Evolutionary conservation across 352 stramenopile species (phyloP).

Genomic region (Phytopythium delawarense): DNA sequence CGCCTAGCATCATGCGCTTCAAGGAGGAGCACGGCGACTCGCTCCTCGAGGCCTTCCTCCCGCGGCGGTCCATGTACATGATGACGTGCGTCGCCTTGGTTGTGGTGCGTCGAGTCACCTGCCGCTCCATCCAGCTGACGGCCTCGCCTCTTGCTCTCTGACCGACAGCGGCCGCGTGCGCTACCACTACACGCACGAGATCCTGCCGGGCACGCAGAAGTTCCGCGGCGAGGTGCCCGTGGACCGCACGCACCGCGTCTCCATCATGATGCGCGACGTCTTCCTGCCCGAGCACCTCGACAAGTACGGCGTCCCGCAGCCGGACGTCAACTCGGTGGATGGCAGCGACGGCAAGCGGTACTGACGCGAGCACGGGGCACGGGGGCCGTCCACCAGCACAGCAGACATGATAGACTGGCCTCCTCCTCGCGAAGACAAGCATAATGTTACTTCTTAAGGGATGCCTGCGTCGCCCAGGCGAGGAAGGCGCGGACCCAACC

Average conservation of each 20-base stretch:
- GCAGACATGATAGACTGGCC: too few species aligned
- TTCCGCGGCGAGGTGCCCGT: slow-evolving; percentile 54
- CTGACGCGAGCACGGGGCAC: background rate
- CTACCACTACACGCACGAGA: slow-evolving; percentile 87
- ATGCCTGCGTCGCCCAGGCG: background rate
- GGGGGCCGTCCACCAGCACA: background rate
- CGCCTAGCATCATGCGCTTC: slow-evolving; percentile 82
- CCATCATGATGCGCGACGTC: slow-evolving; percentile 80
- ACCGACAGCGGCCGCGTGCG: slow-evolving; percentile 52
- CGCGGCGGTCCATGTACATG: slow-evolving; percentile 82
- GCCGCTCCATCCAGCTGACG: background rate
- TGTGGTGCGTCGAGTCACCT: background rate
- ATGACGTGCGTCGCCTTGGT: slow-evolving; percentile 58
- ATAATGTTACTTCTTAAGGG: slow-evolving; percentile 1
- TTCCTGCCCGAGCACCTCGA: slow-evolving; percentile 39
- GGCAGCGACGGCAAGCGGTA: background rate
- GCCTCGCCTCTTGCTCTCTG: background rate
- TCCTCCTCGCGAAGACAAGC: background rate
- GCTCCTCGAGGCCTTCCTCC: slow-evolving; percentile 59
- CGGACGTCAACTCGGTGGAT: slow-evolving; percentile 8
- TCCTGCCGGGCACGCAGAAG: slow-evolving; percentile 56
- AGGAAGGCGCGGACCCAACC: background rate
- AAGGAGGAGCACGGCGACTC: slow-evolving; percentile 75
- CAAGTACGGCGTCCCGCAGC: slow-evolving; percentile 32
- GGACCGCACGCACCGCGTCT: slow-evolving; percentile 73